A percentile compares a stretch with the other conserved stretches of the same genome.
These are phyloP conservation scores for Trichoderma orchidacearum DNA, from an alignment of 495 filamentous ascomycete species.

Conservation along the genomic window DNA sequence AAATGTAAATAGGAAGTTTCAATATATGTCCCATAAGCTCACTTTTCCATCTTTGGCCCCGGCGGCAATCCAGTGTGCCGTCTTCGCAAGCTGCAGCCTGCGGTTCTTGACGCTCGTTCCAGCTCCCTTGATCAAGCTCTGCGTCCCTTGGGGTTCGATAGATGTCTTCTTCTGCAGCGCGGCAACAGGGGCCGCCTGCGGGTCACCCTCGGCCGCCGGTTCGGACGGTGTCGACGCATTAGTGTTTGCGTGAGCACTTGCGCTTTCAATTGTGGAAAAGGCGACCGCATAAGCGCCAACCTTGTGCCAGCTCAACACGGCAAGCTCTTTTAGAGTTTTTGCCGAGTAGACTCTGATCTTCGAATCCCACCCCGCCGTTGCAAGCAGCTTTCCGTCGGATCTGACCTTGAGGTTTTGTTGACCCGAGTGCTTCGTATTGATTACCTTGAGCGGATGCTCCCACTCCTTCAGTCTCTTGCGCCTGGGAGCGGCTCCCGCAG, in stretches of 20 bases:
- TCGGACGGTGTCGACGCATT: background rate
- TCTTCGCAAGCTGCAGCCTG: conserved; percentile 48
- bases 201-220: background rate
- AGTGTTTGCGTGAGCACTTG: background rate
- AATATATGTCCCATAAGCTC: conserved; percentile 93
- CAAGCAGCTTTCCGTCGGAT: conserved; percentile 69
- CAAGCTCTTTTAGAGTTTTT: conserved; percentile 74
- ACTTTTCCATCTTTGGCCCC: conserved; percentile 95
- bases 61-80: conserved; percentile 76
- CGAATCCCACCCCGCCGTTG: conserved; percentile 88
- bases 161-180: background rate
- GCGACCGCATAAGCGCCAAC: conserved; percentile 78
- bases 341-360: conserved; percentile 66
- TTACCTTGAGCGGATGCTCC: conserved; percentile 7
- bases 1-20: conserved; percentile 6
- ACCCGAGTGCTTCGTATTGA: conserved; percentile 77
- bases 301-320: conserved; percentile 91
- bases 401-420: conserved; percentile 74
- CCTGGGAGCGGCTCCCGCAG: conserved; percentile 5
- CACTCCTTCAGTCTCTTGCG: background rate
- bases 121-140: background rate
- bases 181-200: background rate
- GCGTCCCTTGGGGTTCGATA: background rate
- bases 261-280: conserved; percentile 44
- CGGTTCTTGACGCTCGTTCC: conserved; percentile 41